phyloP scores from a whole-genome alignment of 257 asterid species.

The Nicotiana paniculata region DNA sequence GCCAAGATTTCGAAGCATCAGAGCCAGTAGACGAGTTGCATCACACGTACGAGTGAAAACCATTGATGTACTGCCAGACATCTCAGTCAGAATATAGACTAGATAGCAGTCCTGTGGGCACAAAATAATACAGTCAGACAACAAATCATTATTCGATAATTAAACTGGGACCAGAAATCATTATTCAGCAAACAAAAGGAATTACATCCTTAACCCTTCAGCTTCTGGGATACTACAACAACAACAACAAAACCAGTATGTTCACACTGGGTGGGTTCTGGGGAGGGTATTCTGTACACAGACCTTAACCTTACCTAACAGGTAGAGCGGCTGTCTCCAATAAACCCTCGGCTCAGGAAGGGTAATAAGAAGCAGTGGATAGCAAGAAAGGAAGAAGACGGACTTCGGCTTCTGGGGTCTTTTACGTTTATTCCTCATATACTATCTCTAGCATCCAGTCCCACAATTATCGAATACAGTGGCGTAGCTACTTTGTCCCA shows the following conservation, averaged over 20 bases:
- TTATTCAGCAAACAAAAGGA: neutral
- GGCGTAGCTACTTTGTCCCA: too few species aligned
- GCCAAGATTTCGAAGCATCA: conserved; percentile 78
- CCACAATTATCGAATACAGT: neutral
- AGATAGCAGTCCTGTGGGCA: conserved; percentile 72
- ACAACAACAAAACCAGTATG: too few species aligned
- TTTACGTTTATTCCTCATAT: neutral
- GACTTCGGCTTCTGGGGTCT: neutral
- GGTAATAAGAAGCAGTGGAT: too few species aligned
- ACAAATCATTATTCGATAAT: neutral
- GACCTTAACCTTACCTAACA: too few species aligned
- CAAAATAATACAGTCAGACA: neutral
- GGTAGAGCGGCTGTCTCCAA: too few species aligned
- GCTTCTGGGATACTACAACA: neutral
- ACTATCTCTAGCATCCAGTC: neutral
- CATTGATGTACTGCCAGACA: conserved; percentile 73
- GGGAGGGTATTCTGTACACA: too few species aligned
- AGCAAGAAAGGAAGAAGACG: too few species aligned
- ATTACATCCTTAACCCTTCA: neutral
- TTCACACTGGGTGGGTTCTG: too few species aligned
- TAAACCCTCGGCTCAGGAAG: too few species aligned
- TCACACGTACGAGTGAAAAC: conserved; percentile 96
- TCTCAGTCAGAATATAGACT: conserved; percentile 70
- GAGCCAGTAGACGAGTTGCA: conserved; percentile 65
- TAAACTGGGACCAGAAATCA: neutral